These are phyloP conservation scores for Vaccinium darrowii DNA, from an alignment of 148 eudicot species.

Conservation along the genomic window DNA sequence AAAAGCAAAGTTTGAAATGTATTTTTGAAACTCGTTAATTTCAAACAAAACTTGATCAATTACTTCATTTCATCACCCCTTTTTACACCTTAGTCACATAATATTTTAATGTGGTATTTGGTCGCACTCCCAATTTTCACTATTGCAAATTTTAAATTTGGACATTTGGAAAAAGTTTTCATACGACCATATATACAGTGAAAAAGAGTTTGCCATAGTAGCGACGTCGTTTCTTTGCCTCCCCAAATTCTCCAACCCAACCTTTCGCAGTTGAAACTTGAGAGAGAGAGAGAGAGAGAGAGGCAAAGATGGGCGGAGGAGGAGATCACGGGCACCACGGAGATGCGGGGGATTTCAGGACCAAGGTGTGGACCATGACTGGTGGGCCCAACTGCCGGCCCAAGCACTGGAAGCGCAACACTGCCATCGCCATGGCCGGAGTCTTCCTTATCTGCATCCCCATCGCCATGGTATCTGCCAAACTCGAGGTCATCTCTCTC, in stretches of 20 bases:
- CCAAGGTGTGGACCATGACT: constrained; percentile 81
- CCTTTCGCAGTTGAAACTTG: too few relatives aligned
- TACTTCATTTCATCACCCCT: too few relatives aligned
- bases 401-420: constrained; percentile 88
- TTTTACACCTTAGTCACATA: too few relatives aligned
- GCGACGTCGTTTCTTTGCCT: not conserved
- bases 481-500: constrained; percentile 67
- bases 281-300: constrained; percentile 6
- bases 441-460: constrained; percentile 81
- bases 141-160: too few relatives aligned
- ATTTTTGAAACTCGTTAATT: too few relatives aligned
- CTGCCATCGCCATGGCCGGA: constrained; percentile 82
- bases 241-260: not conserved
- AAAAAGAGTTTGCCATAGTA: too few relatives aligned
- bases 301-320: constrained; percentile 37
- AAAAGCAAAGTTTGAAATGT: too few relatives aligned
- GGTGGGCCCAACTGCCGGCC: constrained; percentile 94
- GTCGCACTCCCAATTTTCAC: too few relatives aligned
- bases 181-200: too few relatives aligned
- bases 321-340: constrained; percentile 52
- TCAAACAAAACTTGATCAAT: too few relatives aligned
- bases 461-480: constrained; percentile 80
- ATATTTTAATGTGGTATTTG: too few relatives aligned
- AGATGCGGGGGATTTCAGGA: constrained; percentile 69
- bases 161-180: too few relatives aligned